Evolutionary conservation across 805 yeast genomes (phyloP).

Genomic region (Monosporozyma aquatica): DNA sequence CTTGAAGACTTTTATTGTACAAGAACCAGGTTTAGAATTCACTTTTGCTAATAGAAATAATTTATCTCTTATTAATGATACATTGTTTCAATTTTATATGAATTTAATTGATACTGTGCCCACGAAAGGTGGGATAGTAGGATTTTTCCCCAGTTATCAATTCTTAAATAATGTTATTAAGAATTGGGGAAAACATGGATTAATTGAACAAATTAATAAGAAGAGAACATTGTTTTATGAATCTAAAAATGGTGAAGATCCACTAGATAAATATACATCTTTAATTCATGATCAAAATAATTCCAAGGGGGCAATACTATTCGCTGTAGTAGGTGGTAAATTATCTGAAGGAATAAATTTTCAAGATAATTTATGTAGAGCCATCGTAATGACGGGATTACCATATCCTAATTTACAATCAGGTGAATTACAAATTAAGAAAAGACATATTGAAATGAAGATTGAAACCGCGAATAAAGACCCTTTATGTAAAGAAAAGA

Average conservation of each 20-base stretch:
- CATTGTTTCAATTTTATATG: constrained; percentile 35
- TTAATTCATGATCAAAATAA: constrained; percentile 24
- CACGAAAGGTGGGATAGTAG: constrained; percentile 53
- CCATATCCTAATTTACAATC: constrained; percentile 83
- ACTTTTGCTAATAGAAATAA: constrained; percentile 57
- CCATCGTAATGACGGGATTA: constrained; percentile 75
- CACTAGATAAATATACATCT: constrained; percentile 43
- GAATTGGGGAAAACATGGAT: constrained; percentile 40
- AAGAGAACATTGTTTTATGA: constrained; percentile 51
- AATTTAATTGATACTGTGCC: constrained; percentile 39
- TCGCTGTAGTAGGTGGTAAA: constrained; percentile 89
- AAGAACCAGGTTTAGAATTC: constrained; percentile 43
- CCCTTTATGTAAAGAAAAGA: constrained; percentile 37
- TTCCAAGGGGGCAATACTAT: constrained; percentile 51
- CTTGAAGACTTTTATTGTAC: constrained; percentile 50
- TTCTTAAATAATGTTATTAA: constrained; percentile 46
- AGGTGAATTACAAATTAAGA: constrained; percentile 70
- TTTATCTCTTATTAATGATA: constrained; percentile 32
- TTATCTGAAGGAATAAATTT: constrained; percentile 92
- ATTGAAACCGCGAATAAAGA: constrained; percentile 22
- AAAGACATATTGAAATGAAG: constrained; percentile 49
- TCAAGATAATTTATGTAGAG: constrained; percentile 78
- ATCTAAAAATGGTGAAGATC: constrained; percentile 37
- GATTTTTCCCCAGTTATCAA: constrained; percentile 78
- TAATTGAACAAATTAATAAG: constrained; percentile 30